Conservation (phyloP, 148 eudicot species). For the Cornus suecica region DNA sequence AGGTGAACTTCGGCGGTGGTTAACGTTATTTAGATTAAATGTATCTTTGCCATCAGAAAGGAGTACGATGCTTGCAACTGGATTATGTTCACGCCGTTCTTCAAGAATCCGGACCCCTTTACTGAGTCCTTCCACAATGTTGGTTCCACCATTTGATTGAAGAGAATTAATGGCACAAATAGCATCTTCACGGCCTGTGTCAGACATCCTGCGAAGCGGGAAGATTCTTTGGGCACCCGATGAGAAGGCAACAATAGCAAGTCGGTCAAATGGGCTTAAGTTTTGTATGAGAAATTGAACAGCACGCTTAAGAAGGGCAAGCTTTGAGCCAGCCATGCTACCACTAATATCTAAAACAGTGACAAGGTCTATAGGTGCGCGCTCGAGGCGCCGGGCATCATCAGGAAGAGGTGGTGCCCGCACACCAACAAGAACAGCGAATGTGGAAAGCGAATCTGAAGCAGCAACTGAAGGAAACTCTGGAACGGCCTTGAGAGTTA, state of each 20-base stretch:
- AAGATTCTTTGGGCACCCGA: constrained; percentile 23
- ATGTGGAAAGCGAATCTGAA: constrained; percentile 4
- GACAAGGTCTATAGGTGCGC: constrained; percentile 34
- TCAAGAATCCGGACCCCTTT: constrained; percentile 23
- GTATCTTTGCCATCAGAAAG: constrained; percentile 33
- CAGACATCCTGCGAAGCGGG: constrained; percentile 29
- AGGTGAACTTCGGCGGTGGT: not conserved
- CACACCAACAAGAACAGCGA: constrained; percentile 21
- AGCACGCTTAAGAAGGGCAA: constrained; percentile 26
- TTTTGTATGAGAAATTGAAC: constrained; percentile 21
- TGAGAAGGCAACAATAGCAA: constrained; percentile 26
- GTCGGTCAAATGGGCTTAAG: constrained; percentile 24
- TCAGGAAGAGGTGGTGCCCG: constrained; percentile 10
- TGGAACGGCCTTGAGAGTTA: constrained; percentile 10
- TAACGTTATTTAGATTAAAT: not conserved
- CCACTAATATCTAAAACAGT: constrained; percentile 36
- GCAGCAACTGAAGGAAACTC: constrained; percentile 15
- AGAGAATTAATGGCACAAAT: constrained; percentile 19
- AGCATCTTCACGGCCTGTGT: constrained; percentile 23
- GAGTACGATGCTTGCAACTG: constrained; percentile 30
- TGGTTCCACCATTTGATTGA: constrained; percentile 23
- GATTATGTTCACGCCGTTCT: constrained; percentile 23
- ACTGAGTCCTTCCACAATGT: constrained; percentile 29
- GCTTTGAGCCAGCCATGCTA: constrained; percentile 33
- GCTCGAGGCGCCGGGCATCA: constrained; percentile 14